These are phyloP conservation scores for Gracilaria gracilis DNA, from an alignment of 23 red algal genomes.

Conservation along the genomic window DNA sequence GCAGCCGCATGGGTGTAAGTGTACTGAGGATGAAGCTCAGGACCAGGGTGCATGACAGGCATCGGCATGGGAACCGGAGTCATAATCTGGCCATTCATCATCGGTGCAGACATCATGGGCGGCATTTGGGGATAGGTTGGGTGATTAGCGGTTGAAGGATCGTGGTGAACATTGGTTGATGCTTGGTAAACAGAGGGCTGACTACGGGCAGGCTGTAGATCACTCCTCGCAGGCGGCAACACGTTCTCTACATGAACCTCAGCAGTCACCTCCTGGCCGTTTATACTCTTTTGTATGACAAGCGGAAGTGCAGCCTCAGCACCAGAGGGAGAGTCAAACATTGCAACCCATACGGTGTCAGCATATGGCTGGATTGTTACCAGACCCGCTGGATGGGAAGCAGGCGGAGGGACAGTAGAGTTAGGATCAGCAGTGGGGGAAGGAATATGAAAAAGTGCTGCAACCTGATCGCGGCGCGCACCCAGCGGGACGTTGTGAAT, in stretches of 20 bases:
- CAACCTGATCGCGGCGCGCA: slow-evolving; percentile 46
- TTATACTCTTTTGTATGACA: slow-evolving; percentile 30
- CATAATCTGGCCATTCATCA: slow-evolving; percentile 48
- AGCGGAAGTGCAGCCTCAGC: slow-evolving; percentile 52
- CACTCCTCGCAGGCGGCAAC: slow-evolving; percentile 16
- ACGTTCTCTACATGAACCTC: slow-evolving; percentile 42
- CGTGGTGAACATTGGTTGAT: slow-evolving; percentile 17
- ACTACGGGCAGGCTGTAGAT: slow-evolving; percentile 1
- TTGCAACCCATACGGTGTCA: slow-evolving; percentile 49
- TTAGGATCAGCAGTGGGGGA: slow-evolving; percentile 28
- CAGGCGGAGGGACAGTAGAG: slow-evolving; percentile 5
- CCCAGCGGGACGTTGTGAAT: slow-evolving; percentile 37
- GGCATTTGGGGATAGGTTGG: slow-evolving; percentile 27
- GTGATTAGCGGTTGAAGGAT: slow-evolving; percentile 8
- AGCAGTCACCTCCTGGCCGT: slow-evolving; percentile 35
- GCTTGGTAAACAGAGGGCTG: slow-evolving; percentile 16
- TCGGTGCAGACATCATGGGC: slow-evolving; percentile 28
- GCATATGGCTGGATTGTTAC: slow-evolving; percentile 36
- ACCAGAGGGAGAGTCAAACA: slow-evolving; percentile 63
- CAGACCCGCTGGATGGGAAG: slow-evolving; percentile 22
- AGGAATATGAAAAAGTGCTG: slow-evolving; percentile 39
- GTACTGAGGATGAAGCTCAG: slow-evolving; percentile 16
- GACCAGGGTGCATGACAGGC: slow-evolving; percentile 38
- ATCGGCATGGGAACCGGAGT: slow-evolving; percentile 46
- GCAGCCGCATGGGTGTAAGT: slow-evolving; percentile 28